Percentiles rank a stretch among this genome's conserved stretches.
Conservation (phyloP, 495 filamentous ascomycete species). For the Parmelia sp. region DNA sequence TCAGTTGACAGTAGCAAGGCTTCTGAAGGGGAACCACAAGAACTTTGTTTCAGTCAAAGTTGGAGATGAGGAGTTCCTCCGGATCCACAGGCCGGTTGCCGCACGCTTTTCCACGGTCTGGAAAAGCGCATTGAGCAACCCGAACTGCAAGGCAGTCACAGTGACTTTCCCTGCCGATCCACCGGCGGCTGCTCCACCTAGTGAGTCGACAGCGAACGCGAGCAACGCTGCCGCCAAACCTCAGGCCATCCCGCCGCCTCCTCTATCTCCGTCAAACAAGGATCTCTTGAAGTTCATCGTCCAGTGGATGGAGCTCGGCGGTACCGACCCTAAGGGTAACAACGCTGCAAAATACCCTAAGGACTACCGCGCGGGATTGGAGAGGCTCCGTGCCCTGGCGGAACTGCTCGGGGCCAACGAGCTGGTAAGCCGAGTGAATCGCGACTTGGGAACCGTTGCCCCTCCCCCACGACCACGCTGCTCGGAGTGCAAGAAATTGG, state of each 20-base stretch:
- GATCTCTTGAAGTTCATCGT: background rate
- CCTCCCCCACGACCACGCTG: background rate
- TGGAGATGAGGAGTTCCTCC: background rate
- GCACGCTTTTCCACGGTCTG: background rate
- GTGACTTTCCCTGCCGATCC: background rate
- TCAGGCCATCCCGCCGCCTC: too few species aligned
- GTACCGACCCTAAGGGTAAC: background rate
- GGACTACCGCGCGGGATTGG: background rate
- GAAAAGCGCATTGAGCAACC: rapidly evolving
- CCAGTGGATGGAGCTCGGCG: background rate
- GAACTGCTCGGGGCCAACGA: background rate
- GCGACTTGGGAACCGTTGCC: background rate
- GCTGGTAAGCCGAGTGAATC: background rate
- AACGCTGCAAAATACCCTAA: background rate
- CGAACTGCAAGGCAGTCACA: background rate
- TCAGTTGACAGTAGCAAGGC: background rate
- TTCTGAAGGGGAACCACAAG: background rate
- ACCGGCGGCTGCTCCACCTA: background rate
- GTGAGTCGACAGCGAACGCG: background rate
- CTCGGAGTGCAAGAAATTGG: background rate
- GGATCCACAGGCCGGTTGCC: background rate
- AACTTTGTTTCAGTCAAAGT: background rate
- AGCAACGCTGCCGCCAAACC: background rate
- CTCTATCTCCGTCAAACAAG: background rate
- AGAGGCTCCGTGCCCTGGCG: background rate